Percentiles rank a stretch among this genome's conserved stretches.
Conservation (phyloP, 2,329 filamentous ascomycete genomes). For the Rutstroemia sp. region DNA sequence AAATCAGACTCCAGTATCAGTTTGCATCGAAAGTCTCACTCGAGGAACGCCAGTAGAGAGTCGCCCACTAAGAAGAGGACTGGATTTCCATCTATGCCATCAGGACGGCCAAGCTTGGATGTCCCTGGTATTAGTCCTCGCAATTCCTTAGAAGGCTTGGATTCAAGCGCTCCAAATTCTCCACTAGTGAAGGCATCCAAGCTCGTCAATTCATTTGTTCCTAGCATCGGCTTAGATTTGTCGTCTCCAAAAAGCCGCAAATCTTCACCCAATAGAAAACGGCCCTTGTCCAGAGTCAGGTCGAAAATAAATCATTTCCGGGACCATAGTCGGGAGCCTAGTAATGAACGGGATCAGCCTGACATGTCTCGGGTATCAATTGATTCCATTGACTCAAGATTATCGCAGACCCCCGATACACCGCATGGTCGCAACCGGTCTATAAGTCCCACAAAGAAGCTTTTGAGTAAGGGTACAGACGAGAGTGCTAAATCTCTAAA, state of each 20-base stretch:
- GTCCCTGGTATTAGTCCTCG: slow-evolving; percentile 34
- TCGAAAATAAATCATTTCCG: slow-evolving; percentile 32
- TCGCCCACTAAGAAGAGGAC: slow-evolving; percentile 12
- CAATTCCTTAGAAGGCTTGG: slow-evolving; percentile 36
- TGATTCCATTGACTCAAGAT: slow-evolving; percentile 3
- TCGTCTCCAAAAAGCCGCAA: slow-evolving; percentile 57
- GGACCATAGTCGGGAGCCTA: slow-evolving; percentile 39
- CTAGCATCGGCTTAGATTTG: slow-evolving; percentile 53
- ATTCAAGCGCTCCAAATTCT: slow-evolving; percentile 34
- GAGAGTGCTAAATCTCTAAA: slow-evolving; percentile 42
- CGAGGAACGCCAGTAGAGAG: slow-evolving; percentile 14
- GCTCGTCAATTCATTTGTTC: slow-evolving; percentile 32
- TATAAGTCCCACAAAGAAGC: slow-evolving; percentile 35
- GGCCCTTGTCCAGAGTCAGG: slow-evolving; percentile 39
- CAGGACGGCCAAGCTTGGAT: slow-evolving; percentile 38
- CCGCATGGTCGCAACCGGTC: slow-evolving; percentile 19
- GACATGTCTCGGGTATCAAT: slow-evolving; percentile 3
- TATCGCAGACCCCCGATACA: slow-evolving; percentile 21
- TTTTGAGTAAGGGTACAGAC: slow-evolving; percentile 33
- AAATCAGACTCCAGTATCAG: slow-evolving; percentile 9
- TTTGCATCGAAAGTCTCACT: slow-evolving; percentile 16
- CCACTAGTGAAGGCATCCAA: slow-evolving; percentile 20
- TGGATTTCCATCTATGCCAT: slow-evolving; percentile 16
- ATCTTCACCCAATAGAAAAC: slow-evolving; percentile 52
- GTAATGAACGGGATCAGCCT: slow-evolving; percentile 34